A percentile compares a stretch with the other conserved stretches of the same genome.
Evolutionary conservation across 495 filamentous ascomycete genomes (phyloP).

Genomic region (Cairneyella variabilis): DNA sequence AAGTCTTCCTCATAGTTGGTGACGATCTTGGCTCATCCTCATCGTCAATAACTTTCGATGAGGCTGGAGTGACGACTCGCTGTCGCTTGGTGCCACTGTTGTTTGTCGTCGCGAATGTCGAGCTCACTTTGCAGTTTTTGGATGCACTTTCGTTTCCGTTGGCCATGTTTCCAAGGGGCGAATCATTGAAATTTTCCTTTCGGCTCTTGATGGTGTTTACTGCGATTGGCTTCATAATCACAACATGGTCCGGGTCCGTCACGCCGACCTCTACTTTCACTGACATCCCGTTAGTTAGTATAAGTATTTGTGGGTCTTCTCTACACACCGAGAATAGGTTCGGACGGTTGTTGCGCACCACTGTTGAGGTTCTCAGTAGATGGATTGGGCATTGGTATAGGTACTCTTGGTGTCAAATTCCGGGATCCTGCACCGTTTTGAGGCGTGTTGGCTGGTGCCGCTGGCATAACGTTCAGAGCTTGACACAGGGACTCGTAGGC

Average conservation of each 20-base stretch:
- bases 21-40: constrained; percentile 25
- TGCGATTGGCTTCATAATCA: not conserved
- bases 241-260: not conserved
- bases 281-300: too few relatives aligned
- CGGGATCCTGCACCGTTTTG: constrained; percentile 23
- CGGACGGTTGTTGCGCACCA: too few relatives aligned
- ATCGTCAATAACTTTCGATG: constrained; percentile 31
- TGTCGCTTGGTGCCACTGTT: constrained; percentile 32
- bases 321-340: too few relatives aligned
- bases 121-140: constrained; percentile 9
- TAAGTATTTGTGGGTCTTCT: too few relatives aligned
- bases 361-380: too few relatives aligned
- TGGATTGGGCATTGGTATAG: too few relatives aligned
- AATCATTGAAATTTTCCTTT: constrained; percentile 18
- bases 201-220: constrained; percentile 9
- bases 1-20: constrained; percentile 18
- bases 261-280: not conserved
- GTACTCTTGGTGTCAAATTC: too few relatives aligned
- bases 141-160: not conserved
- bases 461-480: constrained; percentile 39
- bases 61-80: constrained; percentile 40
- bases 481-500: constrained; percentile 34
- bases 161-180: not conserved
- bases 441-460: constrained; percentile 42
- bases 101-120: constrained; percentile 4